Evolutionary conservation across 805 yeast species (phyloP).

Genomic region (Candida xiaguanensis): DNA sequence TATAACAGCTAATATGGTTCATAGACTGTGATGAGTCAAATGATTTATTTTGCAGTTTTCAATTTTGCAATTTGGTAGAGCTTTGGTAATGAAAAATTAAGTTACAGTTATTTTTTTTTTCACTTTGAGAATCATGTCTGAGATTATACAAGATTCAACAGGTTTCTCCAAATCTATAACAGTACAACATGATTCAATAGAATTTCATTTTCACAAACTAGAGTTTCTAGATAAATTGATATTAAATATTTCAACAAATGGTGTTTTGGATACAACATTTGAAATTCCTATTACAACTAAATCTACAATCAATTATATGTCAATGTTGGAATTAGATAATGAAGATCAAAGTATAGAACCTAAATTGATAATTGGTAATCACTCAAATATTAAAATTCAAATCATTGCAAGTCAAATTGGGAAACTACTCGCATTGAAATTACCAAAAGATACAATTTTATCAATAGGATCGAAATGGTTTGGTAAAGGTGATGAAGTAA

Average conservation of each 20-base stretch:
- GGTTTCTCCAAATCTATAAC: conserved; percentile 10
- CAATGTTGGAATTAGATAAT: conserved; percentile 14
- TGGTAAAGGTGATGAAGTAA: conserved; percentile 28
- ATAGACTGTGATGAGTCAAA: too few relatives aligned
- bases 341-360: conserved; percentile 35
- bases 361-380: conserved; percentile 43
- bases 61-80: too few relatives aligned
- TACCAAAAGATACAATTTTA: conserved; percentile 39
- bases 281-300: conserved; percentile 34
- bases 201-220: conserved; percentile 24
- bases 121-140: conserved; percentile 2
- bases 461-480: conserved; percentile 48
- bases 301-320: conserved; percentile 17
- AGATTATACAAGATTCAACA: conserved; percentile 11
- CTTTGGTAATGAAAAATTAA: too few relatives aligned
- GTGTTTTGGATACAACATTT: conserved; percentile 49
- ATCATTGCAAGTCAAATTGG: conserved; percentile 50
- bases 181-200: conserved; percentile 7
- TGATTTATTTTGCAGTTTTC: too few relatives aligned
- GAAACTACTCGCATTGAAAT: conserved; percentile 28
- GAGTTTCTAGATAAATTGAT: conserved; percentile 38
- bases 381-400: conserved; percentile 43
- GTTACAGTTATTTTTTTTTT: background rate
- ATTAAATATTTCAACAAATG: conserved; percentile 37
- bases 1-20: too few relatives aligned